Conservation (phyloP, 2,329 filamentous ascomycete genomes). For the Dothistroma pini region DNA sequence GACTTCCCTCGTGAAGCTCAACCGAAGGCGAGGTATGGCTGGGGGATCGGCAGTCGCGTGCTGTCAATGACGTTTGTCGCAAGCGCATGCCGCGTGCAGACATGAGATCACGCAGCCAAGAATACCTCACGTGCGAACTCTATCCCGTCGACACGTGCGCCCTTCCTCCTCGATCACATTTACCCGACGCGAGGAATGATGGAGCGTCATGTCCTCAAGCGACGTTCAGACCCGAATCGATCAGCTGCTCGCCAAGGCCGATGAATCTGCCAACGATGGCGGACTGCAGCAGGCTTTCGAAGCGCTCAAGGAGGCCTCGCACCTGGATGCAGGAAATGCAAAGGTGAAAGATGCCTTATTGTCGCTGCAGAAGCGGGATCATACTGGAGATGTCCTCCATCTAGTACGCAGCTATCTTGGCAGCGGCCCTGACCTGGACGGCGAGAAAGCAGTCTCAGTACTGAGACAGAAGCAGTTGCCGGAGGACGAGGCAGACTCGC, state of each 20-base stretch:
- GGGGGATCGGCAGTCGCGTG: slow-evolving; percentile 1
- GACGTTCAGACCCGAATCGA: slow-evolving; percentile 21
- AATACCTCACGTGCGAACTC: neutral
- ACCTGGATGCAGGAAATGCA: slow-evolving; percentile 41
- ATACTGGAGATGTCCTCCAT: slow-evolving; percentile 21
- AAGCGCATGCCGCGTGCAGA: neutral
- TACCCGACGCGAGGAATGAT: slow-evolving; percentile 19
- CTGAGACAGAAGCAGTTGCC: slow-evolving; percentile 34
- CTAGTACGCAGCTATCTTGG: slow-evolving; percentile 27
- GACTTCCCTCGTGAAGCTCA: neutral
- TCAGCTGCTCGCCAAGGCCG: slow-evolving; percentile 24
- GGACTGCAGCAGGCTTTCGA: slow-evolving; percentile 40
- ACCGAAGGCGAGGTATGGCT: neutral
- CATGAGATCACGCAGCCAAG: neutral
- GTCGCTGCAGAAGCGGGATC: slow-evolving; percentile 34
- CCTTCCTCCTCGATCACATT: slow-evolving; percentile 4
- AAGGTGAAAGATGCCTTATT: slow-evolving; percentile 42
- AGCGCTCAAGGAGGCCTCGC: slow-evolving; percentile 44
- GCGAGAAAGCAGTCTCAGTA: slow-evolving; percentile 37
- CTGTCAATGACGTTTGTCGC: neutral
- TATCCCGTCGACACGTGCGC: slow-evolving; percentile 1
- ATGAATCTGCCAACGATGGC: slow-evolving; percentile 22
- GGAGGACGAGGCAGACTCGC: slow-evolving; percentile 38
- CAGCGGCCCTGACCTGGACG: slow-evolving; percentile 37
- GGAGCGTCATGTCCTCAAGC: slow-evolving; percentile 25